Conservation (phyloP, 768 basidiomycete genomes). For the Mycena vitilis region DNA sequence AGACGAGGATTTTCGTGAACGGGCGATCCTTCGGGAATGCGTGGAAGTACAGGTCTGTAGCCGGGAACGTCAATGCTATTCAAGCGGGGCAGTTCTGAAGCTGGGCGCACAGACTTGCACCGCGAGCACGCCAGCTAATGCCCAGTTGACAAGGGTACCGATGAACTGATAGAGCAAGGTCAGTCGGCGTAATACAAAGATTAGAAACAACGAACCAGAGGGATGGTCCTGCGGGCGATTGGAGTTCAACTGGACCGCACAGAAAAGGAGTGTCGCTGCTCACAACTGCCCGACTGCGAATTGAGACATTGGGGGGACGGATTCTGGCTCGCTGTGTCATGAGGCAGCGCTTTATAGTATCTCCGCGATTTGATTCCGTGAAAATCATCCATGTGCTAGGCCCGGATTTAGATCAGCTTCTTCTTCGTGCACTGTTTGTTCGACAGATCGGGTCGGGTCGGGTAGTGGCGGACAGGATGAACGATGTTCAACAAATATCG, state of each 20-base stretch:
- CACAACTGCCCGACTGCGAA: background rate
- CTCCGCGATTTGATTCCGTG: too few species aligned
- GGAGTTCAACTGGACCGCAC: too few species aligned
- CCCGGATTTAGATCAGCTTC: too few species aligned
- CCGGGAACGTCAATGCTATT: background rate
- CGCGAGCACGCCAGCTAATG: conserved; percentile 12
- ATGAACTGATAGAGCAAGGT: conserved; percentile 2
- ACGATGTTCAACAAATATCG: too few species aligned
- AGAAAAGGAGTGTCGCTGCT: background rate
- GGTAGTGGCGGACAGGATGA: too few species aligned
- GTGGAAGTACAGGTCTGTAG: conserved; percentile 45
- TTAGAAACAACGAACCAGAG: background rate
- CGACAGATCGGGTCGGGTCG: too few species aligned
- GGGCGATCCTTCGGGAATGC: conserved; percentile 44
- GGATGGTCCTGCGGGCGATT: conserved; percentile 6
- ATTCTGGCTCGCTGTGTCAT: too few species aligned
- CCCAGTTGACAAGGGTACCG: conserved; percentile 24
- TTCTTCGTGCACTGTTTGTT: too few species aligned
- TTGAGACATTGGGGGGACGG: too few species aligned
- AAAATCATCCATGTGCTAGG: too few species aligned
- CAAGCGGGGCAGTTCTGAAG: too few species aligned
- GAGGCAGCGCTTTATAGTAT: too few species aligned
- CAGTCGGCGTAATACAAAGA: background rate
- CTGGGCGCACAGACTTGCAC: conserved; percentile 19
- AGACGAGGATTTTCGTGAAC: conserved; percentile 33